Evolutionary conservation across 73 alveolate species (phyloP), one percentile per base, ranked within the genome.

Genomic region (Paramecium pentaurelia): DNA sequence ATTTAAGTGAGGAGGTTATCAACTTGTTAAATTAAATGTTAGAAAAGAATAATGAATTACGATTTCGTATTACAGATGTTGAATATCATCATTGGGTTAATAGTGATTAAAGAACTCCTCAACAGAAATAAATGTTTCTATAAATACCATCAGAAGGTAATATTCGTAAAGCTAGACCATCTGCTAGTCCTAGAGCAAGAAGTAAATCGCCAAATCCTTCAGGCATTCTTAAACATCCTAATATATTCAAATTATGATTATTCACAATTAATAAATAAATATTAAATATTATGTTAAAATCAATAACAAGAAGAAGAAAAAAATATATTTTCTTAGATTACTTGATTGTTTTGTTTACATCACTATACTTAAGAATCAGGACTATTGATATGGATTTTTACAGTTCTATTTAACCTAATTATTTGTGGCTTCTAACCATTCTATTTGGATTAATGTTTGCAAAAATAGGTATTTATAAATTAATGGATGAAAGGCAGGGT

Each of bases 1-100:
- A 71, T 36, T 34, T 34, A 9, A 37, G 64, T 18, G 77, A 42
- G 4, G 85, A 44, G 8, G 93, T 88, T 32, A 18, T 34, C 8
- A 93, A 51, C 8, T 37, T 93, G 16, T 25, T 93, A 25, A 40
- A 45, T 27, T 36, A 20, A 51, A 75, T 71, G 93, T 49, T 93
- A 38, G 64, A 47, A 9, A 93, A 93, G 49, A 89, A 89, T 58
- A 85, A 91, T 20, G 54, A 40, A 36, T 32, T 12, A 58, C 28
- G 96, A 37, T 45, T 91, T 4, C 28, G 86, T 14, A 91, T 90
- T 3, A 32, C 70, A 22, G 93, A 93, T 38, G 88, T 93, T 8
- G 45, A 58, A 28, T 93, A 16, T 44, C 96, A 93, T 58, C 86
- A 93, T 38, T 93, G 95, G 95, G 73, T 87, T 5, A 37, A 73